phyloP scores from a whole-genome alignment of 2,329 filamentous ascomycete genomes.

The Penicillium sp. region DNA sequence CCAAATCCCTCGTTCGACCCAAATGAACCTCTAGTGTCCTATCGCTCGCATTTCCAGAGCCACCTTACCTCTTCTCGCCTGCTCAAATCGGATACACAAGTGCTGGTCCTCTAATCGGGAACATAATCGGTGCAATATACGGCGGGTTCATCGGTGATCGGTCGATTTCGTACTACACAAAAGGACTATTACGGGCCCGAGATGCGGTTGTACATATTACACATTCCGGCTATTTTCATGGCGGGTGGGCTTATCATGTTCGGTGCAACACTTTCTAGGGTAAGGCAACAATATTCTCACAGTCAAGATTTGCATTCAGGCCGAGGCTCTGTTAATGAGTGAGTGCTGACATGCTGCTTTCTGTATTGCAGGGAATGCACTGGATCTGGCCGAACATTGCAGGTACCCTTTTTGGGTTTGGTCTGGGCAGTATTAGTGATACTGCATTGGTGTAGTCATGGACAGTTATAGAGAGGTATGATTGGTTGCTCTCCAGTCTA shows the following conservation, averaged over 20 bases:
- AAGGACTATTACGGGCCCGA: constrained; percentile 51
- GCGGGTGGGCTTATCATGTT: constrained; percentile 47
- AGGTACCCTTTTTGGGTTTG: constrained; percentile 40
- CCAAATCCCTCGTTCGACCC: constrained; percentile 36
- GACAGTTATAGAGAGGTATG: constrained; percentile 37
- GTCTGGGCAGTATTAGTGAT: constrained; percentile 41
- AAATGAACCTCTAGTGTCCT: constrained; percentile 37
- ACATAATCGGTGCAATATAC: constrained; percentile 40
- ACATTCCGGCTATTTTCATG: constrained; percentile 38
- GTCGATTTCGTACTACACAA: constrained; percentile 43
- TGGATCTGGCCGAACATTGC: constrained; percentile 44
- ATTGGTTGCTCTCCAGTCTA: not conserved
- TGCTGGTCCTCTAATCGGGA: constrained; percentile 40
- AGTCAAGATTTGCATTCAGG: not conserved
- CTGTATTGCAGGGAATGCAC: constrained; percentile 39
- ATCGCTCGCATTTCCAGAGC: constrained; percentile 37
- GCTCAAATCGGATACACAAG: constrained; percentile 36
- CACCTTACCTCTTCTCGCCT: constrained; percentile 34
- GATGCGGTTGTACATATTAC: constrained; percentile 44
- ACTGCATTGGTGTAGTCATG: constrained; percentile 19
- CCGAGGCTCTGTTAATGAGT: not conserved
- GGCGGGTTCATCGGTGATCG: constrained; percentile 43
- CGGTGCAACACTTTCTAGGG: constrained; percentile 37
- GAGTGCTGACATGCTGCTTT: not conserved
- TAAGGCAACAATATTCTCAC: constrained; percentile 18